These are phyloP conservation scores for Acephala macrosclerotiorum DNA, from an alignment of 2,329 filamentous ascomycete species.

Conservation along the genomic window DNA sequence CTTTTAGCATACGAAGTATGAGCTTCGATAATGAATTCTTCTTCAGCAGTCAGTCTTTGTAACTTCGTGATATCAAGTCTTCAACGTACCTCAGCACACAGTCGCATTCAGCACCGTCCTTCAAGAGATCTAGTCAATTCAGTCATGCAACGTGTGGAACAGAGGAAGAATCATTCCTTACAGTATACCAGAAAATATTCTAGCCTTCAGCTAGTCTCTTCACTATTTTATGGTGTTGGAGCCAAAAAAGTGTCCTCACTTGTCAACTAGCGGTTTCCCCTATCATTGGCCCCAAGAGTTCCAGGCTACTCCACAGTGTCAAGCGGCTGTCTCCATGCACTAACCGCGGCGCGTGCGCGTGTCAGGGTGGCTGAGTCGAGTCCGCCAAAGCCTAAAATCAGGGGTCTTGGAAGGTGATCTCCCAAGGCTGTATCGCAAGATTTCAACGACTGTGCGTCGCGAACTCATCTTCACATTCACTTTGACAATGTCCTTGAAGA, in stretches of 20 bases:
- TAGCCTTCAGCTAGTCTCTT: background rate
- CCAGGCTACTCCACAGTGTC: background rate
- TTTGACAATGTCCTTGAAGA: background rate
- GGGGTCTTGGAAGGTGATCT: background rate
- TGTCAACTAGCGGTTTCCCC: background rate
- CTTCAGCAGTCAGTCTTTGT: background rate
- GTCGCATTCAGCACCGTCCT: no score
- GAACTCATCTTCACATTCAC: no score
- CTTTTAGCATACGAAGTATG: background rate
- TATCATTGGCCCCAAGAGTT: background rate
- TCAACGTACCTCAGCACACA: no score
- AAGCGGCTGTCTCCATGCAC: background rate
- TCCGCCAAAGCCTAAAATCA: background rate
- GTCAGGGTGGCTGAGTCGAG: background rate
- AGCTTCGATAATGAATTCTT: background rate
- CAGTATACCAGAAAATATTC: slow-evolving; percentile 5
- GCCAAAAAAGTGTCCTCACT: background rate
- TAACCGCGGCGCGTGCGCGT: background rate
- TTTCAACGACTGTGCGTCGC: background rate
- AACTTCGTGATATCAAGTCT: background rate
- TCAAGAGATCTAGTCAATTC: no score
- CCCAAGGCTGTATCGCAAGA: background rate
- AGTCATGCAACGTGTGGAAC: no score
- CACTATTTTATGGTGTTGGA: no score
- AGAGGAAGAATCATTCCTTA: background rate